phyloP scores from a whole-genome alignment of 2,329 filamentous ascomycete species.

The Microascus cirrosus region DNA sequence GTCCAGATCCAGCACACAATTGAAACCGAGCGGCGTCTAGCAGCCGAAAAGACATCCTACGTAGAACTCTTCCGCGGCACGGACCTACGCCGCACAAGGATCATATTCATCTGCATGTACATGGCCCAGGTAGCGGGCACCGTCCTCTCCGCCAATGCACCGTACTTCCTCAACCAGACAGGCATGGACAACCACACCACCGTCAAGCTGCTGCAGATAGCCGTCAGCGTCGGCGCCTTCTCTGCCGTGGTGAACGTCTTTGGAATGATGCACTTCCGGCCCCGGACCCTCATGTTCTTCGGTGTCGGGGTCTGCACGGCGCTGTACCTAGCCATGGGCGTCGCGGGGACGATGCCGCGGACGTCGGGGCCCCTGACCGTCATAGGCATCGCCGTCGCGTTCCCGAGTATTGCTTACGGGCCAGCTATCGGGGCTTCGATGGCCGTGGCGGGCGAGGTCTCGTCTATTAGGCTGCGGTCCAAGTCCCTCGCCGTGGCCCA shows the following conservation, averaged over 20 bases:
- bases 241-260: slow-evolving; percentile 11
- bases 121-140: slow-evolving; percentile 10
- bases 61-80: slow-evolving; percentile 3
- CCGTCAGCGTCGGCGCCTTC: slow-evolving; percentile 10
- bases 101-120: slow-evolving; percentile 6
- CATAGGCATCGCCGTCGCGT: slow-evolving; percentile 11
- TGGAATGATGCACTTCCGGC: slow-evolving; percentile 11
- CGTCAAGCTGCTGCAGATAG: slow-evolving; percentile 11
- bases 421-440: slow-evolving; percentile 7
- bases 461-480: slow-evolving; percentile 19
- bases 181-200: slow-evolving; percentile 6
- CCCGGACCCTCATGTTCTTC: slow-evolving; percentile 11
- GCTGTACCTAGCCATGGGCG: slow-evolving; percentile 12
- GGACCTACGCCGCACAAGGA: slow-evolving; percentile 9
- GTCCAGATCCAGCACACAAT: slow-evolving; percentile 5
- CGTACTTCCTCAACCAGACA: slow-evolving; percentile 12
- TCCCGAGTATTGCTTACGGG: slow-evolving; percentile 11
- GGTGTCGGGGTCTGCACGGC: slow-evolving; percentile 9
- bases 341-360: slow-evolving; percentile 9
- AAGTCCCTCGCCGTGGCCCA: slow-evolving; percentile 13
- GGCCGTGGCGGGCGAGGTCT: slow-evolving; percentile 19
- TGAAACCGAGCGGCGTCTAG: slow-evolving; percentile 1
- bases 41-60: neutral
- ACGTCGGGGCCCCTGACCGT: slow-evolving; percentile 7
- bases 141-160: slow-evolving; percentile 11